Percentiles rank a stretch among this genome's conserved stretches.
These are phyloP conservation scores for Nigrospora osmanthi DNA, from an alignment of 2,329 filamentous ascomycete species.

Conservation along the genomic window DNA sequence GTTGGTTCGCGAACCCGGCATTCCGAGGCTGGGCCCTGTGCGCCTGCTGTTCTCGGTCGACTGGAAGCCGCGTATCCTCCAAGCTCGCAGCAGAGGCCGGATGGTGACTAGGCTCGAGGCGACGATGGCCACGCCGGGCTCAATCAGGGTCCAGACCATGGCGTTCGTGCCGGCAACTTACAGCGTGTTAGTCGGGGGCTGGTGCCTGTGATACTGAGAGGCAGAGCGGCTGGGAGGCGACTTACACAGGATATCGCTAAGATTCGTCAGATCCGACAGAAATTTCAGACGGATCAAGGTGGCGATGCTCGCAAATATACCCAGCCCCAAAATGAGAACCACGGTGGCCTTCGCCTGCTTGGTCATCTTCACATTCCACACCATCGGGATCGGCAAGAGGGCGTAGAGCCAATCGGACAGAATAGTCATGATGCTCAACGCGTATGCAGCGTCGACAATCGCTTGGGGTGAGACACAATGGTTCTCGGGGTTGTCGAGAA, in stretches of 20 bases:
- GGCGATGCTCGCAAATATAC: conserved; percentile 46
- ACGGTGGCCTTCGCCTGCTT: conserved; percentile 43
- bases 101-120: conserved; percentile 48
- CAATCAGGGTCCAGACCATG: conserved; percentile 50
- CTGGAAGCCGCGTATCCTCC: conserved; percentile 38
- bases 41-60: conserved; percentile 26
- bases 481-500: conserved; percentile 24
- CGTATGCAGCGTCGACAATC: conserved; percentile 40
- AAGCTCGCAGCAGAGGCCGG: conserved; percentile 42
- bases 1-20: conserved; percentile 21
- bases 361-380: conserved; percentile 47
- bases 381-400: conserved; percentile 43
- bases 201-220: not conserved
- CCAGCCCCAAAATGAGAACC: conserved; percentile 38
- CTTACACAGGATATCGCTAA: conserved; percentile 41
- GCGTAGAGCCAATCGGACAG: conserved; percentile 49
- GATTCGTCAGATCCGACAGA: conserved; percentile 33
- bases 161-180: conserved; percentile 40
- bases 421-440: conserved; percentile 43
- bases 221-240: conserved; percentile 3
- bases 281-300: conserved; percentile 44
- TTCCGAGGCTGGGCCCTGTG: conserved; percentile 15
- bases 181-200: conserved; percentile 1
- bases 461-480: conserved; percentile 34
- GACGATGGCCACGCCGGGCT: conserved; percentile 46